Evolutionary conservation across 164 flowering plant species (phyloP), one percentile per base, ranked within the genome.

Genomic region (Annona squamosa): DNA sequence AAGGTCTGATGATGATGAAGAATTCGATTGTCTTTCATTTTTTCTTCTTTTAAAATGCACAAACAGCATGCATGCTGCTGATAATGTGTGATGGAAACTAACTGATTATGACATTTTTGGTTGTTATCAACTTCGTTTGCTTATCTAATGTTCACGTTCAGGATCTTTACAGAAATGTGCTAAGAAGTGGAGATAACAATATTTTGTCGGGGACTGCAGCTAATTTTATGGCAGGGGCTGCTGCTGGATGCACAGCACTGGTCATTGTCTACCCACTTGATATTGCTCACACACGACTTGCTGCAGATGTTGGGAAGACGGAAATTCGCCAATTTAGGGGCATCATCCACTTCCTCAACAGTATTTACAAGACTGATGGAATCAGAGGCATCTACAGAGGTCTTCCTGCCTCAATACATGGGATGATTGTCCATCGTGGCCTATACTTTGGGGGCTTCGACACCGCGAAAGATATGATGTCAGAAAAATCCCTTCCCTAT

Each of bases 401-500:
- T 4, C 91, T 95, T 45, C 97, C 98, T 17, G 99, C 99, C 70
- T 95, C 99, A 62, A 78, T 93, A 16, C 98, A 95, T 0, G 99
- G 98, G 46, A 93, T 95, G 98, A 74, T 91, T 19, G 81, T 95
- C 67, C 98, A 95, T 74, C 87, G 98, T 0, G 91, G 98, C 71
- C 83, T 95, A n/a, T 95, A 95, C 72, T 95, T 95, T 82, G 99
- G 99, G 2, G 99, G 98, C 17, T 95, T 95, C 75, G 99, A 95
- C 73, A 93, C 99, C 1, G 78, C 89, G 59, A 95, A 95, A 73
- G 99, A 93, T 77, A 82, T 77, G 44, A 76, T 93, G 80, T 73
- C 91, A 2, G 79, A 82, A 74, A 80, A 88, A 37, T 79, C 89
- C 2, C 73, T 82, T 65, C 72, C 79, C 0, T 90, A 90, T 67